Percentiles rank a stretch among this genome's conserved stretches.
Evolutionary conservation across 805 yeast genomes (phyloP).

Genomic region (Sungouiozyma ichnusensis): DNA sequence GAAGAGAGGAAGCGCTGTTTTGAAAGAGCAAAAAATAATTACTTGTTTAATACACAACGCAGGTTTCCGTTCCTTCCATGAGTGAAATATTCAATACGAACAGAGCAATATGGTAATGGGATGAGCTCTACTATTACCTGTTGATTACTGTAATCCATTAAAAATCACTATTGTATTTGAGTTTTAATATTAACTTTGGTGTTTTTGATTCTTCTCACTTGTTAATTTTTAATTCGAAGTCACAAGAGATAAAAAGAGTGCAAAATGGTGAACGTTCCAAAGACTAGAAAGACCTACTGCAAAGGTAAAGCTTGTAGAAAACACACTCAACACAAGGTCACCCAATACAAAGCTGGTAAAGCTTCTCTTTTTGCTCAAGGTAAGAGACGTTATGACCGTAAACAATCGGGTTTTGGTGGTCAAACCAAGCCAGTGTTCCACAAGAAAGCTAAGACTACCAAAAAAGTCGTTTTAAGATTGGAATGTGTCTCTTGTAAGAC

Average conservation of each 20-base stretch:
- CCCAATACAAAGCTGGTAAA: conserved; percentile 99
- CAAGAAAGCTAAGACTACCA: conserved; percentile 99
- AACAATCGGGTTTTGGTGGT: conserved; percentile 99
- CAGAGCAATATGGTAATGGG: no score
- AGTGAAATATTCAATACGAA: no score
- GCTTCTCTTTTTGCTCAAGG: conserved; percentile 99
- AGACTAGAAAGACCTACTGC: conserved; percentile 99
- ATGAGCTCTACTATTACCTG: not conserved
- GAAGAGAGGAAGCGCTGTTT: no score
- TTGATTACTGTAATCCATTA: no score
- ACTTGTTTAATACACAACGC: no score
- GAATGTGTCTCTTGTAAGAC: conserved; percentile 99
- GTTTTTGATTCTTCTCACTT: no score
- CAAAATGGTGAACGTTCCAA: conserved; percentile 92
- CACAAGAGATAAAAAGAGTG: not conserved
- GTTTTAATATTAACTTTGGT: no score
- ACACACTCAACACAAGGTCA: conserved; percentile 99
- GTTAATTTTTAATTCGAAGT: no score
- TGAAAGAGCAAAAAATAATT: no score
- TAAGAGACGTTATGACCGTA: conserved; percentile 99
- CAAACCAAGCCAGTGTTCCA: conserved; percentile 99
- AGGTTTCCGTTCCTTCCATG: no score
- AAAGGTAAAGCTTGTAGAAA: conserved; percentile 98
- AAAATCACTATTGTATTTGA: no score
- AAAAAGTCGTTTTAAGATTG: conserved; percentile 98